Base-by-base conservation (phyloP, 495 filamentous ascomycete genomes). In the Penicillium steckii region DNA sequence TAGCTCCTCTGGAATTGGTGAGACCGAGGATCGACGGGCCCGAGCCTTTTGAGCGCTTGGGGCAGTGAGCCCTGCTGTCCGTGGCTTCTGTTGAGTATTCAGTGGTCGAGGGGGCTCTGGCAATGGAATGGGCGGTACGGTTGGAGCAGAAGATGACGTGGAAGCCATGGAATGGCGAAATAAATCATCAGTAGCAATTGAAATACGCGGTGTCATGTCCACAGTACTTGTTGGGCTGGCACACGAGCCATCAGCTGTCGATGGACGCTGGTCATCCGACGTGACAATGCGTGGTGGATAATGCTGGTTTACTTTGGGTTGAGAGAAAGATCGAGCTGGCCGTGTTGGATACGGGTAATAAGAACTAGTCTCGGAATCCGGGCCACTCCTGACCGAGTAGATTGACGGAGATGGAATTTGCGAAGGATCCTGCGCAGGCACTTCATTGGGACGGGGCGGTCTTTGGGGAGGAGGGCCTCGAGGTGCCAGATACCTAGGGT, bases 1-100 rank as follows among this genome's bases (percentile, higher is more conserved):
- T 44, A 81, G 77, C 62, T 96, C 91, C 67, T 97, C 92, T 1
- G 85, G 88, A 48, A 97, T 96, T 1, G 92, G 92, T 7, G 92
- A 89, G 4, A 96, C 90, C 49, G 79, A 89, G 1, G 88, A 90
- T 48, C 79, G 80, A 19, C 89, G 81, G 47, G 60, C 66, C 50
- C 48, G 50, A 50, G 57, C 40, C 33, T 53, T 61, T 21, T 45
- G 60, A 13, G 51, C 46, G 38, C 55, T 46, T 4, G 52, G 48
- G 17, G 69, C 60, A 44, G 55, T 66, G 40, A 76, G 68, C 48
- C 59, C 59, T 35, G 50, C 57, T n/a, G 52, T 60, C 19, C 9
- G 17, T 43, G 49, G 56, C 44, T 40, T 52, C n/a, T 52, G 50
- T 12, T 57, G 38, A 26, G 32, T 17, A 27, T 52, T 48, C 9